Evolutionary conservation across 2,329 filamentous ascomycete species (phyloP), one percentile per base, ranked within the genome.

Genomic region (Truncatella angustata): DNA sequence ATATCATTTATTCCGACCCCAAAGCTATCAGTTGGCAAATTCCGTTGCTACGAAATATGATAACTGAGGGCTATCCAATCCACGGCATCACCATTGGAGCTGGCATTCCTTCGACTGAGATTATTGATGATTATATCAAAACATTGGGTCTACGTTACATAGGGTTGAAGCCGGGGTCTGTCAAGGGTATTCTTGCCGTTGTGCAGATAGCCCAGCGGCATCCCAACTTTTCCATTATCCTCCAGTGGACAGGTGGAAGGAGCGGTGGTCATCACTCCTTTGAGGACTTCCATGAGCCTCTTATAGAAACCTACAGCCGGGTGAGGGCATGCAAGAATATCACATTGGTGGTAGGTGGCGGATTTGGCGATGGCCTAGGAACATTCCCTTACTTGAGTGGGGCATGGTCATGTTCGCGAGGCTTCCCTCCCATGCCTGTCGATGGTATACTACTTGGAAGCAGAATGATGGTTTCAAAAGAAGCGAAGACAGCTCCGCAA

Each of bases 131-230:
- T 67, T 96, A 96, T 71, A 96, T 96, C 60, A 82, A 92, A 72
- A 97, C 91, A 1, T 80, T 96, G 9, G 91, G 91, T 11, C 80
- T 97, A 54, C 94, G 95, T 76, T 91, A 96, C 70, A 96, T 97
- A 60, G 80, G 86, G 24, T 96, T 97, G 81, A 97, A 97, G 78
- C 92, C 92, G 28, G 91, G 92, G 54, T 96, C 91, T 14, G 79
- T 87, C 39, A 89, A 95, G 56, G 89, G 88, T 3, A 95, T 97
- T 56, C 90, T 96, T 68, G 78, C 88, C 26, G 90, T 94, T 52
- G 87, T 96, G 71, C 93, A 94, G 70, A 92, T 96, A 63, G 91
- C 92, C 58, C 93, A 89, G 73, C 89, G 90, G n/a, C 93, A 96
- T 69, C 91, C 91, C 2, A 86, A 82, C 26, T 96, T 96, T 79